Conservation (phyloP, 2,329 filamentous ascomycete species). For the Microthyrium microscopicum region DNA sequence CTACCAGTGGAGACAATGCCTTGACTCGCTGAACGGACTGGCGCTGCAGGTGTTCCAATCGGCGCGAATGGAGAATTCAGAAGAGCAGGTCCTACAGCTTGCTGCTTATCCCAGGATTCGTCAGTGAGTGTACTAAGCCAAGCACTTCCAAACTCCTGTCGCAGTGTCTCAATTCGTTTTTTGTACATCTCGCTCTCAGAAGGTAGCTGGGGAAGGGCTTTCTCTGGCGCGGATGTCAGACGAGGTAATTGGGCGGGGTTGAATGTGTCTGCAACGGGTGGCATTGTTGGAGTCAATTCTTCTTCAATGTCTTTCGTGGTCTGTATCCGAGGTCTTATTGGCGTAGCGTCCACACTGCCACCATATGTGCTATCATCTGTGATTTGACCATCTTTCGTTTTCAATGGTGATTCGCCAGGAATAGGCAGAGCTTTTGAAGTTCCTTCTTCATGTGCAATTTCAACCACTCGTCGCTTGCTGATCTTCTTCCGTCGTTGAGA, state of each 20-base stretch:
- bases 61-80: slow-evolving; percentile 8
- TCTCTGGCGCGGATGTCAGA: neutral
- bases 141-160: slow-evolving; percentile 68
- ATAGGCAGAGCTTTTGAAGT: slow-evolving; percentile 14
- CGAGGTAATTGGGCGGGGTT: slow-evolving; percentile 1
- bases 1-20: slow-evolving; percentile 12
- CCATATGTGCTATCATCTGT: slow-evolving; percentile 10
- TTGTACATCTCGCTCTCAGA: slow-evolving; percentile 41
- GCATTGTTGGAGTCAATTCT: neutral
- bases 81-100: neutral
- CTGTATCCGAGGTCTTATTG: slow-evolving; percentile 1
- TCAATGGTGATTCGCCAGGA: slow-evolving; percentile 7
- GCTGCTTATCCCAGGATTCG: slow-evolving; percentile 37
- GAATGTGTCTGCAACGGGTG: too few relatives aligned
- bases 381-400: neutral
- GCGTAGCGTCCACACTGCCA: slow-evolving; percentile 17
- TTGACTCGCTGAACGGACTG: slow-evolving; percentile 5
- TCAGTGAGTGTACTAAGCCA: slow-evolving; percentile 81
- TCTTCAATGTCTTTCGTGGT: neutral
- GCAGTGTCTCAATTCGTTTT: slow-evolving; percentile 72
- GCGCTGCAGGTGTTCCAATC: slow-evolving; percentile 13
- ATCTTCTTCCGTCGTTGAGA: slow-evolving; percentile 29
- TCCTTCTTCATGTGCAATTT: slow-evolving; percentile 33
- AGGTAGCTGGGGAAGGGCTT: neutral
- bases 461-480: slow-evolving; percentile 40